These are phyloP conservation scores for Pichia pseudocactophila DNA, from an alignment of 805 yeast species.

Conservation along the genomic window DNA sequence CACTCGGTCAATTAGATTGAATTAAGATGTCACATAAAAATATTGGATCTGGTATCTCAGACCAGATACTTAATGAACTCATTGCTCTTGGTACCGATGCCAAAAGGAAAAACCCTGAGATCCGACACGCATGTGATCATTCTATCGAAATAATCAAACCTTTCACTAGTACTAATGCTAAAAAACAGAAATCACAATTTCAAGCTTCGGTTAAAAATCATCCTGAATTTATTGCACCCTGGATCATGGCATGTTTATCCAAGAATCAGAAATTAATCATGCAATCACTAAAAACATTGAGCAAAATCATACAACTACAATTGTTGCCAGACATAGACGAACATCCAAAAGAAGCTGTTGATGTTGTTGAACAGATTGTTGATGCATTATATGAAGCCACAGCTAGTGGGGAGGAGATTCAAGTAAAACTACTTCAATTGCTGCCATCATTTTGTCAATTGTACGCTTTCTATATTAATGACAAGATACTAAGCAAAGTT, in stretches of 20 bases:
- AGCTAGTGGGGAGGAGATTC: conserved; percentile 64
- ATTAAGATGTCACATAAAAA: conserved; percentile 1
- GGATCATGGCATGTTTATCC: conserved; percentile 61
- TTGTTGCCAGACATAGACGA: conserved; percentile 44
- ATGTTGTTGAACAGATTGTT: conserved; percentile 42
- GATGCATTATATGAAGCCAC: conserved; percentile 66
- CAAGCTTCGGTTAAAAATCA: conserved; percentile 15
- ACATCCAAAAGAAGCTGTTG: conserved; percentile 2
- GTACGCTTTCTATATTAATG: conserved; percentile 49
- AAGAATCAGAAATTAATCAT: conserved; percentile 67
- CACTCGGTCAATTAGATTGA: too few relatives aligned
- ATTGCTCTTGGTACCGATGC: conserved; percentile 56
- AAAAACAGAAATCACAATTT: background rate
- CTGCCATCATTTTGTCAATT: conserved; percentile 66
- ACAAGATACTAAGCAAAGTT: conserved; percentile 46
- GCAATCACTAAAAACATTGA: conserved; percentile 63
- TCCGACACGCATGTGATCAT: conserved; percentile 47
- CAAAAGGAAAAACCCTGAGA: conserved; percentile 60
- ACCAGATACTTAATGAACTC: conserved; percentile 38
- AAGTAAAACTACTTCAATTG: conserved; percentile 75
- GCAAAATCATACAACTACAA: conserved; percentile 44
- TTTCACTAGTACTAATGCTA: conserved; percentile 1
- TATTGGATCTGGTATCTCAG: conserved; percentile 2
- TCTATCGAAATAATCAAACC: conserved; percentile 39
- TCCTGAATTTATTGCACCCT: conserved; percentile 56